Evolutionary conservation across 179 eudicot species (phyloP).

Genomic region (Nepenthes alata): DNA sequence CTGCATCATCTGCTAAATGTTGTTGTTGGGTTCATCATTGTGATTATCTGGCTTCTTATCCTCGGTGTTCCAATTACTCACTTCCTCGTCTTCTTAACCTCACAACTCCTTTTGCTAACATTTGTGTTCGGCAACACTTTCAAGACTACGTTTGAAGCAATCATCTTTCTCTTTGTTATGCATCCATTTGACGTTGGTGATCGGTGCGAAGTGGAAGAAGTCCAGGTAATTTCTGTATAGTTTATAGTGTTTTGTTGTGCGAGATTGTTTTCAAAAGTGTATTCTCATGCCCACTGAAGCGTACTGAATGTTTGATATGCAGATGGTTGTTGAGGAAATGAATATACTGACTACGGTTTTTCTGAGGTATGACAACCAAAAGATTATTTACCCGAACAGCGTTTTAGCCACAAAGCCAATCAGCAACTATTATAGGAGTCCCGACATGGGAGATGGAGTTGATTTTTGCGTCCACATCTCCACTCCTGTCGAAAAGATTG

Average conservation of each 20-base stretch:
- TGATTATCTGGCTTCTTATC: slow-evolving; percentile 39
- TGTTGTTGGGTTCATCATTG: slow-evolving; percentile 20
- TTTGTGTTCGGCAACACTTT: slow-evolving; percentile 43
- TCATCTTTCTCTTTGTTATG: slow-evolving; percentile 45
- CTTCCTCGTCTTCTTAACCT: slow-evolving; percentile 33
- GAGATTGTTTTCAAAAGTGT: no score
- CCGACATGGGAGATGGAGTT: slow-evolving; percentile 37
- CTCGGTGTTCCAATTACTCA: slow-evolving; percentile 31
- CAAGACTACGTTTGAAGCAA: slow-evolving; percentile 48
- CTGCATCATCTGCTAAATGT: slow-evolving; percentile 19
- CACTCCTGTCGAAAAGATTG: slow-evolving; percentile 29
- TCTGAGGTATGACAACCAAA: slow-evolving; percentile 34
- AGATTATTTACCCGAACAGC: slow-evolving; percentile 31
- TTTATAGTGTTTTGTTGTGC: background rate
- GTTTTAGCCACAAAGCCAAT: slow-evolving; percentile 32
- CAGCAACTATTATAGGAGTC: slow-evolving; percentile 34
- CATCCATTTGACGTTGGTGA: slow-evolving; percentile 59
- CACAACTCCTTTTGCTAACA: slow-evolving; percentile 32
- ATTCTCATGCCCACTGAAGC: no score
- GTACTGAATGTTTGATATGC: slow-evolving; percentile 4
- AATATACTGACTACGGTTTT: slow-evolving; percentile 43
- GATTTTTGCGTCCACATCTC: slow-evolving; percentile 31
- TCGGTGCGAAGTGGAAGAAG: slow-evolving; percentile 47
- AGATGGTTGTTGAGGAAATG: slow-evolving; percentile 65
- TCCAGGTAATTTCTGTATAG: slow-evolving; percentile 25